Percentiles rank a stretch among this genome's conserved stretches.
phyloP scores from a whole-genome alignment of 805 yeast genomes.

The Candida sonorensis region DNA sequence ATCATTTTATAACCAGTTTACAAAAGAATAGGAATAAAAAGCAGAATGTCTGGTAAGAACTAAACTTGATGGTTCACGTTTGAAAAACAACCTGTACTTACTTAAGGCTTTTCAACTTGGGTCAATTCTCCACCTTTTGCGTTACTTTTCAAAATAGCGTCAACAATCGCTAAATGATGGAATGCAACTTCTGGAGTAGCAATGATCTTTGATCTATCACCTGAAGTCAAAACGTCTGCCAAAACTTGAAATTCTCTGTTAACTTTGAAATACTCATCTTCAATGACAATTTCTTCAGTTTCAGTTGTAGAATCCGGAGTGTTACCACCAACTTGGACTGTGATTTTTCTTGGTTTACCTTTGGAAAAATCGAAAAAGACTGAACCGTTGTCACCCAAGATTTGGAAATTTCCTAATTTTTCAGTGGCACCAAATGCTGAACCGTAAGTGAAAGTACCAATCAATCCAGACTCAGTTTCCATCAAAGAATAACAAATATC shows the following conservation, averaged over 20 bases:
- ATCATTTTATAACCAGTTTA: no score
- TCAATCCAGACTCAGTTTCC: conserved; percentile 47
- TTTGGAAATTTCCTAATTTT: conserved; percentile 57
- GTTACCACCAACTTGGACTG: conserved; percentile 44
- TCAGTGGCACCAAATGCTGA: conserved; percentile 81
- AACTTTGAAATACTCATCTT: conserved; percentile 36
- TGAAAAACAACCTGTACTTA: no score
- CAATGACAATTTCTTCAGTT: conserved; percentile 29
- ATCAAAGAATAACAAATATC: conserved; percentile 74
- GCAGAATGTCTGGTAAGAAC: no score
- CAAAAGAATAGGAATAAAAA: no score
- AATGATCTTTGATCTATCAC: conserved; percentile 16
- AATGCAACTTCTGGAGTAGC: conserved; percentile 70
- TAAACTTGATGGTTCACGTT: no score
- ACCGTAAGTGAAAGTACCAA: conserved; percentile 85
- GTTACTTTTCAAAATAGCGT: conserved; percentile 75
- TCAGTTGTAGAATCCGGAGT: conserved; percentile 41
- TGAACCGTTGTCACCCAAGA: conserved; percentile 78
- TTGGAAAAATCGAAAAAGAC: conserved; percentile 61
- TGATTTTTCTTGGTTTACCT: conserved; percentile 32
- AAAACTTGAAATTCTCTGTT: conserved; percentile 42
- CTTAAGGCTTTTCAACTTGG: conserved; percentile 22
- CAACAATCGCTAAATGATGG: conserved; percentile 90
- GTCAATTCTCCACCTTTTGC: conserved; percentile 34
- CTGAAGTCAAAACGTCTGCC: conserved; percentile 28